Conservation (phyloP, 768 basidiomycete genomes). For the Amanita rubescens region DNA sequence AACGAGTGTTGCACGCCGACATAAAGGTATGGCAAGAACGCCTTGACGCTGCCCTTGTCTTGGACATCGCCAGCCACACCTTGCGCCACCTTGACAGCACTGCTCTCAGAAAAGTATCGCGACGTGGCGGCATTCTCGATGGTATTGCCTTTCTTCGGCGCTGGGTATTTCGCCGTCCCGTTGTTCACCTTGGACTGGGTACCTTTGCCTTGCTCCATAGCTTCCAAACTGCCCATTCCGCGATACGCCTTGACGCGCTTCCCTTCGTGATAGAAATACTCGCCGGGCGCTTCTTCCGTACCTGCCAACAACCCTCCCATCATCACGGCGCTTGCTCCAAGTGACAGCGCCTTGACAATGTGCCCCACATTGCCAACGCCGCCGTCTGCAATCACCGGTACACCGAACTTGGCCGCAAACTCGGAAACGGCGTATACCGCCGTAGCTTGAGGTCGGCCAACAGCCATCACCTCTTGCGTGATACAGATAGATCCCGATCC, state of each 20-base stretch:
- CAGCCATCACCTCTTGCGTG: slow-evolving; percentile 99
- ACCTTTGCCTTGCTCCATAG: slow-evolving; percentile 75
- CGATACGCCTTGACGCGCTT: slow-evolving; percentile 98
- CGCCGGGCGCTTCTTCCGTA: slow-evolving; percentile 94
- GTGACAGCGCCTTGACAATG: slow-evolving; percentile 90
- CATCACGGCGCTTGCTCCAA: slow-evolving; percentile 97
- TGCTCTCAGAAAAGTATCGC: slow-evolving; percentile 91
- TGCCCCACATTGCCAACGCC: slow-evolving; percentile 95
- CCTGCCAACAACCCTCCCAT: slow-evolving; percentile 97
- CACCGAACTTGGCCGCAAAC: slow-evolving; percentile 87
- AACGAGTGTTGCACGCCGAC: slow-evolving; percentile 87
- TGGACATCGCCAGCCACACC: slow-evolving; percentile 95
- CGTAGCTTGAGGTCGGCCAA: slow-evolving; percentile 94
- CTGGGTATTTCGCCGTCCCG: slow-evolving; percentile 36
- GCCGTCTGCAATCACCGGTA: slow-evolving; percentile 96
- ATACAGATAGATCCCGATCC: slow-evolving; percentile 98
- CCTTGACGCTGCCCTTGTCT: slow-evolving; percentile 93
- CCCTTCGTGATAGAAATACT: slow-evolving; percentile 99
- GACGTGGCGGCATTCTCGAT: slow-evolving; percentile 94
- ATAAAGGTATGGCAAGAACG: slow-evolving; percentile 83
- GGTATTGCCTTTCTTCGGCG: slow-evolving; percentile 37
- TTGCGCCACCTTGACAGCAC: slow-evolving; percentile 92
- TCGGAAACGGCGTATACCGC: slow-evolving; percentile 97
- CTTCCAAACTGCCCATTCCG: slow-evolving; percentile 96
- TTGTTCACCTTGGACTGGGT: slow-evolving; percentile 11